Conservation (phyloP, 2,329 filamentous ascomycete species). For the Ophiostoma quercus region DNA sequence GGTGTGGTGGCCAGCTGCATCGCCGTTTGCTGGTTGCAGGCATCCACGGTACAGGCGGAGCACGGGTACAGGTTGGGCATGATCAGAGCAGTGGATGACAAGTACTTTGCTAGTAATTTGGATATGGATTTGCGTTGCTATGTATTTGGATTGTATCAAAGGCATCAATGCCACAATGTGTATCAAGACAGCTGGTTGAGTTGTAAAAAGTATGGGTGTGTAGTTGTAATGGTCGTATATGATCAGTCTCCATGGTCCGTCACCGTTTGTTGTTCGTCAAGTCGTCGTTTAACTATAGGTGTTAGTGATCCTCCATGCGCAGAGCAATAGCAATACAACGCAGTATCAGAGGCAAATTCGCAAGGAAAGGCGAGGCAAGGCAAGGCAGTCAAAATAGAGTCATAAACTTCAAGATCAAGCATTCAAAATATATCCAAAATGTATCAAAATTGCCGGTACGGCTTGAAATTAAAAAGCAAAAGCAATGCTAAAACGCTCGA, state of each 20-base stretch:
- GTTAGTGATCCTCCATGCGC: background rate
- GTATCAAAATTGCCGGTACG: background rate
- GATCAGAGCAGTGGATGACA: background rate
- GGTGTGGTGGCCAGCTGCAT: background rate
- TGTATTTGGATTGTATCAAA: background rate
- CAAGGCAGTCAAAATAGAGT: background rate
- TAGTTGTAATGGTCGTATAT: background rate
- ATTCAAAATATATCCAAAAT: background rate
- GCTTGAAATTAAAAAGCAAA: background rate
- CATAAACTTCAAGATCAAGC: background rate
- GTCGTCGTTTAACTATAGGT: background rate
- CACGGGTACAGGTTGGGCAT: background rate
- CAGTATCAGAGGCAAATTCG: background rate
- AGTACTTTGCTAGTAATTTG: background rate
- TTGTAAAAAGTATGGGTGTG: background rate
- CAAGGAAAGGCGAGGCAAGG: background rate
- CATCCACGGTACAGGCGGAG: background rate
- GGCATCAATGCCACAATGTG: background rate
- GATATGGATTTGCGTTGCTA: too few relatives aligned
- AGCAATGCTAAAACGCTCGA: slow-evolving; percentile 11
- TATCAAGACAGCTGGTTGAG: background rate
- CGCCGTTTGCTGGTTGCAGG: background rate
- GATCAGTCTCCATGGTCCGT: background rate
- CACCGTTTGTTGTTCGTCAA: background rate
- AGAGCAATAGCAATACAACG: background rate